These are phyloP conservation scores for Kazachstania africana DNA, from an alignment of 805 yeast genomes.

Conservation along the genomic window DNA sequence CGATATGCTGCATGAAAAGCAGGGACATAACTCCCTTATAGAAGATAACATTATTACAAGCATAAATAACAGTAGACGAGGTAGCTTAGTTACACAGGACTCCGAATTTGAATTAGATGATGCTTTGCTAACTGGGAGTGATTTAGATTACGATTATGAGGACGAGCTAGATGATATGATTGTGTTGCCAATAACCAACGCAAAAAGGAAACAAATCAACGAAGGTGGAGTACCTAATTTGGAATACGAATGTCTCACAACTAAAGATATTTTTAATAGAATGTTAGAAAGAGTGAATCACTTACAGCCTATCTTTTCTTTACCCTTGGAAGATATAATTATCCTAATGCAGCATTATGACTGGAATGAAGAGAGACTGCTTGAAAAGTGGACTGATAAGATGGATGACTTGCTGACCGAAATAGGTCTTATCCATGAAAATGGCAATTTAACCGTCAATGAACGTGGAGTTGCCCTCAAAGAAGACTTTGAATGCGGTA, in stretches of 20 bases:
- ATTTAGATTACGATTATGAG: conserved; percentile 13
- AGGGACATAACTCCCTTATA: too few relatives aligned
- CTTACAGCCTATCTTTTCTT: conserved; percentile 20
- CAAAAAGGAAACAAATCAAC: conserved; percentile 6
- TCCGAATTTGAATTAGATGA: conserved; percentile 19
- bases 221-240: conserved; percentile 17
- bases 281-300: conserved; percentile 19
- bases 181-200: conserved; percentile 6
- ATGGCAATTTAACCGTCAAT: neutral
- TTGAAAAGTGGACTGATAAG: conserved; percentile 43
- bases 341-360: conserved; percentile 36
- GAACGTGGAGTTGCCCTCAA: conserved; percentile 9
- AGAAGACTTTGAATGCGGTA: conserved; percentile 37
- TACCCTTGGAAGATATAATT: conserved; percentile 26
- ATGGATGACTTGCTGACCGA: conserved; percentile 26
- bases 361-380: conserved; percentile 49
- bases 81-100: too few relatives aligned
- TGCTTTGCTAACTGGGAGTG: conserved; percentile 12
- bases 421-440: conserved; percentile 23
- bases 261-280: conserved; percentile 22
- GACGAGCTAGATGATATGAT: conserved; percentile 13
- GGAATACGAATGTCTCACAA: conserved; percentile 24
- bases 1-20: too few relatives aligned
- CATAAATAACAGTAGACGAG: conserved; percentile 4
- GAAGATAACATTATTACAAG: neutral